A percentile compares a stretch with the other conserved stretches of the same genome.
These are phyloP conservation scores for Penicillium parvum DNA, from an alignment of 495 filamentous ascomycete genomes.

Conservation along the genomic window DNA sequence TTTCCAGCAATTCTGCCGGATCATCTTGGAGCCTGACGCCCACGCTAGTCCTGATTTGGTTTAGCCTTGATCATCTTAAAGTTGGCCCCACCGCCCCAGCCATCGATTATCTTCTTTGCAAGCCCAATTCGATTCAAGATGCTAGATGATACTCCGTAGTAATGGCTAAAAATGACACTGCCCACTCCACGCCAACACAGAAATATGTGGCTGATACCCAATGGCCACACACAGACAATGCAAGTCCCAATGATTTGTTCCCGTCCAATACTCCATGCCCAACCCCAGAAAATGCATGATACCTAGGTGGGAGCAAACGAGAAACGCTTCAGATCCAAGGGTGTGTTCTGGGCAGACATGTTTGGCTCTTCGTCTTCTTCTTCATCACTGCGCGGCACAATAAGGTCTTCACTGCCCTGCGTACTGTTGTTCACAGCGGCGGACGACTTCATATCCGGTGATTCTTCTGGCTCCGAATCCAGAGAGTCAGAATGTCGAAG, in stretches of 20 bases:
- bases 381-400: conserved; percentile 66
- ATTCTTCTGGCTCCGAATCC: conserved; percentile 3
- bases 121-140: neutral
- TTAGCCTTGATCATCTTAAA: conserved; percentile 18
- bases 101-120: too few relatives aligned
- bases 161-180: neutral
- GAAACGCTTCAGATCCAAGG: conserved; percentile 52
- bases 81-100: conserved; percentile 22
- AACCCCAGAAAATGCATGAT: conserved; percentile 10
- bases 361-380: conserved; percentile 48
- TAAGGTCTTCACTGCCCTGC: conserved; percentile 71
- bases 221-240: conserved; percentile 2
- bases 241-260: conserved; percentile 8
- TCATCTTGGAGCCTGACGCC: neutral
- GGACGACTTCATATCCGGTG: conserved; percentile 5
- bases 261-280: conserved; percentile 17
- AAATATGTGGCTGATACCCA: too few relatives aligned
- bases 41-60: conserved; percentile 12
- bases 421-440: neutral
- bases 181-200: neutral
- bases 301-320: conserved; percentile 41
- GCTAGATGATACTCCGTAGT: neutral
- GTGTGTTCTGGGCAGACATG: conserved; percentile 8
- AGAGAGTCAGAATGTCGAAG: conserved; percentile 12
- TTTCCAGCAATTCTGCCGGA: conserved; percentile 11